Evolutionary conservation across 2,329 filamentous ascomycete genomes (phyloP), one percentile per base, ranked within the genome.

Genomic region (Paramyrothecium sp.): DNA sequence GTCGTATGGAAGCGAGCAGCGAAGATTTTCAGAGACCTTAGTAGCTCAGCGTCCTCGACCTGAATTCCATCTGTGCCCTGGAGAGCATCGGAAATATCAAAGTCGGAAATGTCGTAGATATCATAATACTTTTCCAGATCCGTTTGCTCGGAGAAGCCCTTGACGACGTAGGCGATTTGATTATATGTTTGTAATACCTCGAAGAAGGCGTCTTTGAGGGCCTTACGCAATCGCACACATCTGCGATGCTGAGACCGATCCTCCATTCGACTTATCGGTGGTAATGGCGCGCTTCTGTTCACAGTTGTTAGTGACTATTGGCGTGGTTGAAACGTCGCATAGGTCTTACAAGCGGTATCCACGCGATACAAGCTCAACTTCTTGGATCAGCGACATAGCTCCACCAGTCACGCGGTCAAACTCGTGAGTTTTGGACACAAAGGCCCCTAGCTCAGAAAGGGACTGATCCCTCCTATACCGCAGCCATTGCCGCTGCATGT

Each of bases 91-190:
- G 84, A 81, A 38, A 91, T 84, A 69, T 93, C 90, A 56, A 87
- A 83, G 57, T 88, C 83, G 60, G 85, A 90, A 59, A 94, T 86
- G 63, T 93, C 90, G 69, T 94, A 93, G 59, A 94, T 89, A 68
- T 98, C 94, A 66, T 95, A 90, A 70, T 97, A 96, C 73, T 92
- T 95, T 65, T 96, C 92, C 48, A 99, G 77, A 67, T 97, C 91
- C 52, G 89, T 84, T 67, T 90, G 85, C 69, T 93, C 88, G 2
- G 93, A 86, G 56, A 96, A 86, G 1, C 83, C 84, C 68, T 88
- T 88, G 20, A 98, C 78, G 3, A 81, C 80, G 46, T 81, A 79
- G 60, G 88, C 89, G 13, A 89, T 87, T 63, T 90, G 85, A 54
- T 88, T 85, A 66, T 93, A 92, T 21, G 84, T 83, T 48, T 87